Evolutionary conservation across 495 filamentous ascomycete species (phyloP).

Genomic region (Rhypophila decipiens): DNA sequence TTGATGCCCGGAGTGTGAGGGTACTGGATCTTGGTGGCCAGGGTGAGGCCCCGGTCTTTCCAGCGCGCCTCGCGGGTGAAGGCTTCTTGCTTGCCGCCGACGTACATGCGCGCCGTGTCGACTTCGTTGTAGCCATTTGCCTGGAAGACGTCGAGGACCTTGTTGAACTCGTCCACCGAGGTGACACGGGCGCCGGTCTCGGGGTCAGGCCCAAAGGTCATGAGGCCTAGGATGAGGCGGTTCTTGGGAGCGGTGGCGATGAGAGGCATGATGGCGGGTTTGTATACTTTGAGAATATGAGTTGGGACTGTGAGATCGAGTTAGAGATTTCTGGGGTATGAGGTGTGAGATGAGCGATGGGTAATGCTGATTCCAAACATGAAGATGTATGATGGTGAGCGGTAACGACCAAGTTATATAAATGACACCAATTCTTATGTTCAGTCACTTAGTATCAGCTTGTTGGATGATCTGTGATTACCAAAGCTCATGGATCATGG

Average conservation of each 20-base stretch:
- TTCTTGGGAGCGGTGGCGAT: conserved; percentile 26
- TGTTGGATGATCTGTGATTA: too few species aligned
- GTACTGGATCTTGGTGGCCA: conserved; percentile 79
- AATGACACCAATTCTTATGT: too few species aligned
- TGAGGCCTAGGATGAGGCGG: conserved; percentile 55
- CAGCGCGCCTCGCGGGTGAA: conserved; percentile 71
- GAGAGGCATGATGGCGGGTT: conserved; percentile 12
- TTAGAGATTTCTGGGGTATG: not conserved
- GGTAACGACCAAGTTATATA: too few species aligned
- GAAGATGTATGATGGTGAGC: too few species aligned
- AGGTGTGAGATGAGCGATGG: not conserved
- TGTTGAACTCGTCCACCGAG: conserved; percentile 55
- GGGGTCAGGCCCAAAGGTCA: conserved; percentile 54
- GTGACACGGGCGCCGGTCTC: conserved; percentile 63
- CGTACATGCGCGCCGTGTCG: conserved; percentile 73
- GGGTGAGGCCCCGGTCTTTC: conserved; percentile 72
- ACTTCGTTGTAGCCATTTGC: conserved; percentile 70
- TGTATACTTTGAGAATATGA: not conserved
- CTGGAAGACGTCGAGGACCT: conserved; percentile 63
- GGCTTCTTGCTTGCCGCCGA: conserved; percentile 69
- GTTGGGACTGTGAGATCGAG: not conserved
- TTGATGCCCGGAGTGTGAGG: conserved; percentile 54
- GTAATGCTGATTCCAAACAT: too few species aligned
- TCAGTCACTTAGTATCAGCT: too few species aligned
- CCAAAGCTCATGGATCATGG: too few species aligned